phyloP scores from a whole-genome alignment of 768 basidiomycete species.

The Mycena epipterygia region DNA sequence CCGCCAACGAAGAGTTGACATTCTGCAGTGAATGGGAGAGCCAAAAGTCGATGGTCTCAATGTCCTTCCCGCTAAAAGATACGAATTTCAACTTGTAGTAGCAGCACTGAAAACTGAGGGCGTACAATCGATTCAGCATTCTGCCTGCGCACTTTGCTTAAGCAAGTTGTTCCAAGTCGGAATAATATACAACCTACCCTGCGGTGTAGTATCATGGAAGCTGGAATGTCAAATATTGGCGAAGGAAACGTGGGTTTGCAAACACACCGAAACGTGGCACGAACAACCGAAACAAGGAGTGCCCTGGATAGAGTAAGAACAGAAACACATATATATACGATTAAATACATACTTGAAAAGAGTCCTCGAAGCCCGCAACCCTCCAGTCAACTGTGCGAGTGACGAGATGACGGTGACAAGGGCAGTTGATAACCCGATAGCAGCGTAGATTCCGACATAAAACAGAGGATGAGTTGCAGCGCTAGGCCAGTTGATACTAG shows the following conservation, averaged over 20 bases:
- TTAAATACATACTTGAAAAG: conserved; percentile 57
- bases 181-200: conserved; percentile 56
- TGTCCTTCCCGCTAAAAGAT: conserved; percentile 57
- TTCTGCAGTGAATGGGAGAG: conserved; percentile 79
- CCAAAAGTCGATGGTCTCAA: conserved; percentile 88
- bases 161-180: background rate
- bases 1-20: conserved; percentile 84
- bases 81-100: background rate
- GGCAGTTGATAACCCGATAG: conserved; percentile 56
- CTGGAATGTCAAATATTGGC: conserved; percentile 6
- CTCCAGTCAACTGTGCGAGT: conserved; percentile 70
- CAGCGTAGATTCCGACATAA: conserved; percentile 77
- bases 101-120: background rate
- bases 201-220: conserved; percentile 74
- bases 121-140: conserved; percentile 83
- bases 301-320: conserved; percentile 52
- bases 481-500: conserved; percentile 56
- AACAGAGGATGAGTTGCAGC: conserved; percentile 76
- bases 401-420: conserved; percentile 21
- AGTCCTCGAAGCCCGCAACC: conserved; percentile 60
- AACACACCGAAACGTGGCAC: conserved; percentile 88
- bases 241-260: background rate
- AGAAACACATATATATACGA: conserved; percentile 33
- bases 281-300: conserved; percentile 77
- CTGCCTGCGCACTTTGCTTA: conserved; percentile 66